Base-by-base conservation (phyloP, 2,329 filamentous ascomycete genomes). In the Venturia pyrina region DNA sequence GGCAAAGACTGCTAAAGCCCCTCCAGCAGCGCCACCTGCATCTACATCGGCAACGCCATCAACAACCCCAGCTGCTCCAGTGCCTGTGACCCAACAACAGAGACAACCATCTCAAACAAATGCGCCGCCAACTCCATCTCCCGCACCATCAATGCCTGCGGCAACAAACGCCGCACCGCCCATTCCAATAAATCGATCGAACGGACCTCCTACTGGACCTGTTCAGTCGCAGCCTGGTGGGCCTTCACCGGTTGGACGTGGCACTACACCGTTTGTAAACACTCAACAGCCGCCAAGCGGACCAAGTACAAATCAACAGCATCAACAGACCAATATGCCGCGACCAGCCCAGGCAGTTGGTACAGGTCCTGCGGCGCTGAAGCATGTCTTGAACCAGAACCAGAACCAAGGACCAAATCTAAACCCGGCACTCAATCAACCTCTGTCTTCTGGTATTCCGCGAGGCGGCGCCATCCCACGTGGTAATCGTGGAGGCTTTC, bases 1-100 rank as follows among this genome's bases (percentile, higher is more conserved):
- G 65, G 92, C 89, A 0, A 93, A 93, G 76, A 80, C 78, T 64
- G 83, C 86, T 13, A 89, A 85, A 73, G 74, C 80, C 56, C 24
- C 63, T 46, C 48, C 63, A 46, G 37, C 63, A 17, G 19, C 53
- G 44, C 68, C 68, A 13, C 41, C 41, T 43, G 41, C 41, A 43
- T 43, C 41, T 46, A 70, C 68, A 5, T 64, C 67, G 59, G 21
- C 67, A 21, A 24, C 67, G n/a, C 50, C 68, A 3, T 64, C 67
- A 57, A 32, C 67, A 24, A 34, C 66, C 19, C 46, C 62, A 32
- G n/a, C 56, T 6, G 56, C 61, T 17, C 40, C 28, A 2, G 11
- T 17, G 11, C 13, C 32, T 21, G 10, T 32, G 19, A 50, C 21
- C 62, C 63, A 40, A 46, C 56, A 65, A 8, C 57, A 65, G 40